Conservation (phyloP, 352 stramenopile genomes). For the Pythium folliculosum region DNA sequence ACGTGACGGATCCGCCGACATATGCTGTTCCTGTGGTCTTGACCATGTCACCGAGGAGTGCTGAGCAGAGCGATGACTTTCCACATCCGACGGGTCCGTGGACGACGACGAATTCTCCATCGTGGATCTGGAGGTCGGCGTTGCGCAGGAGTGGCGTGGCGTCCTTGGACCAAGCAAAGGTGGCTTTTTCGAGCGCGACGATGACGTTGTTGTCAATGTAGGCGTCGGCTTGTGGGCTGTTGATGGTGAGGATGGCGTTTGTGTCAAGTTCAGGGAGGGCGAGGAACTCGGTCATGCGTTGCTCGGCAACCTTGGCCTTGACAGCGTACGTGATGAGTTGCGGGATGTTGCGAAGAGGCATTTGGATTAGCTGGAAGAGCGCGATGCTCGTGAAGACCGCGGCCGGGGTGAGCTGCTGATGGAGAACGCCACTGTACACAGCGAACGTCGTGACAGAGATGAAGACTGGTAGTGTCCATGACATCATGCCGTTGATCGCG, state of each 20-base stretch:
- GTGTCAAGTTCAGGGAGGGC: constrained; percentile 42
- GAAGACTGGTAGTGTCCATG: constrained; percentile 42
- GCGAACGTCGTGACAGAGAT: constrained; percentile 45
- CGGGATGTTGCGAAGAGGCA: constrained; percentile 45
- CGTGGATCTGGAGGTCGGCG: constrained; percentile 59
- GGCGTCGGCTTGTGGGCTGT: constrained; percentile 4
- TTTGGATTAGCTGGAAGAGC: constrained; percentile 77
- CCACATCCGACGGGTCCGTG: constrained; percentile 88
- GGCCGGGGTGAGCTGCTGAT: constrained; percentile 86
- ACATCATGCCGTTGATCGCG: constrained; percentile 8
- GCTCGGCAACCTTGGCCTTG: constrained; percentile 67
- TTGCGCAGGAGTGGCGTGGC: constrained; percentile 35
- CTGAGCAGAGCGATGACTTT: constrained; percentile 92
- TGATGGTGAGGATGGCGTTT: constrained; percentile 11
- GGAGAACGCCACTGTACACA: constrained; percentile 35
- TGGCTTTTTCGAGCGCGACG: constrained; percentile 30
- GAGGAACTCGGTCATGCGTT: constrained; percentile 34
- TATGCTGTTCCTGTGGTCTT: constrained; percentile 17
- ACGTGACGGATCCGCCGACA: constrained; percentile 44
- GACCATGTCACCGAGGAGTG: constrained; percentile 89
- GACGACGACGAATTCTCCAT: constrained; percentile 82
- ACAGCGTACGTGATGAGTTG: constrained; percentile 62
- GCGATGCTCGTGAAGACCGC: constrained; percentile 59
- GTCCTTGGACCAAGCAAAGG: constrained; percentile 32
- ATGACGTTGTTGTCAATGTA: constrained; percentile 29